Evolutionary conservation across 495 filamentous ascomycete genomes (phyloP), one percentile per base, ranked within the genome.

Genomic region (Parathielavia hyrcaniae): DNA sequence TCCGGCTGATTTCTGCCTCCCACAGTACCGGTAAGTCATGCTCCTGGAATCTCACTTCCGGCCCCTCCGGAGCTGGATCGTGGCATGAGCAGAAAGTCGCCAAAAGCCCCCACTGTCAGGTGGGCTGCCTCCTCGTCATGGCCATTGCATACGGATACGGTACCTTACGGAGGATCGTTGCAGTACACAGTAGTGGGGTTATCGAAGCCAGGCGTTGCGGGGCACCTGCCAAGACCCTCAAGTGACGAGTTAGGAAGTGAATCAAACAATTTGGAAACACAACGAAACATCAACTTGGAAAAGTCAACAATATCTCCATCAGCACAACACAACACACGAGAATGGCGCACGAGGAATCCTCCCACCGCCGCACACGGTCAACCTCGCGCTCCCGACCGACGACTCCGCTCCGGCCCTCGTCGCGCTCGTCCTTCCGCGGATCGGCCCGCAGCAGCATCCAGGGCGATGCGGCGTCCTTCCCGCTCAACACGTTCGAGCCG

Each of bases 361-460:
- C 45, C 22, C 46, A 57, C 44, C 57, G 54, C 22, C 65, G 66
- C 20, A 45, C 61, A 60, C 71, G 79, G 58, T 80, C 79, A 23
- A 76, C 71, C 46, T 80, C 80, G 54, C 74, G 78, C 20, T 93
- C 91, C 40, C 86, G 92, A 50, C 92, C 95, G 16, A 95, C 90
- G 9, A 97, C 93, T 10, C 93, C 93, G 22, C 82, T 98, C 34
- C 91, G 93, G 47, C 89, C 91, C 23, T 87, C 89, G 38, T 97
- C 93, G 12, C 86, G 93, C 30, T 89, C 88, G 22, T 96, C 90
- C 12, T 78, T 96, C 47, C 87, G 89, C 64, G 86, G 89, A 59
- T 83, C 79, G 36, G 72, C 71, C 45, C 70, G 76, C 58, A 65
- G 67, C 17, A 76, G 72, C 58, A 76, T 79, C 34, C 79, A 85